Evolutionary conservation across 148 eudicot genomes (phyloP), one percentile per base, ranked within the genome.

Genomic region (Rhododendron ferrugineum): DNA sequence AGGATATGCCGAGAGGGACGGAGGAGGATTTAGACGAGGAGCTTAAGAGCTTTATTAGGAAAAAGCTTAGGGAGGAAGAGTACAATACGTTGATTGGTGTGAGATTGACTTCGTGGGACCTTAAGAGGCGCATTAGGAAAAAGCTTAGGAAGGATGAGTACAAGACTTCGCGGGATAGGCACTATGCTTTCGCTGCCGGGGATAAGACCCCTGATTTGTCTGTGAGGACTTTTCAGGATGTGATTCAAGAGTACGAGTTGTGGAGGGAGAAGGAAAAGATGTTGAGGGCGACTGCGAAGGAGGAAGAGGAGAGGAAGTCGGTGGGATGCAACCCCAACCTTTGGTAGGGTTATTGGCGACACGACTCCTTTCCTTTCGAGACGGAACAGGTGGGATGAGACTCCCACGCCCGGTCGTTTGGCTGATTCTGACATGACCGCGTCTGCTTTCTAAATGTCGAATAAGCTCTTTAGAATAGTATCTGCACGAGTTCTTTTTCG

Each of bases 321-420:
- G 82, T 94, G 98, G 98, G 98, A 96, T 90, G 97, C 98, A 1
- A 94, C 98, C 15, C 98, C 98, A 2, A 96, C 98, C 2, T 97
- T 98, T 0, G 98, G 98, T 79, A 91, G 98, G 82, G 56, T 94
- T 70, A 5, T 70, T 15, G 98, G 97, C 23, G 98, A 94, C 87
- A 97, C 98, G 10, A 96, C 98, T 1, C 98, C 98, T 0, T 93
- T 95, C 1, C 46, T 91, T 78, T 90, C 90, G 7, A 93, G 95
- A 89, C 93, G 90, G 86, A 96, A 96, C 86, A 92, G 98, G 86
- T 96, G 98, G 98, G 98, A 96, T 72, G 92, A 92, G 88, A 92
- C 93, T 52, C 99, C 99, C 4, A 96, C 99, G 0, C 99, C 97
- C 1, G 97, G 98, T 6, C 91, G 98, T 13, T 14, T 92, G 80